Evolutionary conservation across 2,329 filamentous ascomycete genomes (phyloP), one percentile per base, ranked within the genome.

Genomic region (Pyrenophora tritici-repentis): DNA sequence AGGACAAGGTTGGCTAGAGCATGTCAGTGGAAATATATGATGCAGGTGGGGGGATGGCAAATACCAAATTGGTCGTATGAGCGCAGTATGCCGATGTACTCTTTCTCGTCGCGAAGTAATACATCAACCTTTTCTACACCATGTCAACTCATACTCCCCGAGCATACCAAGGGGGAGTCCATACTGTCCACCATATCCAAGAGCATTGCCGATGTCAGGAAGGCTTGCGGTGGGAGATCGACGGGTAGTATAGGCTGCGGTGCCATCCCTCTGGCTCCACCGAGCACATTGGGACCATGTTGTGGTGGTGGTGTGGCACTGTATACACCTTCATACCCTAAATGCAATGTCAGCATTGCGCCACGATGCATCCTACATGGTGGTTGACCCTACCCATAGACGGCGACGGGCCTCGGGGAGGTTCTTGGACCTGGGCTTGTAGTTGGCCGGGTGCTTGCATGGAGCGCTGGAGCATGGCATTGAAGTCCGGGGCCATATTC

Each of bases 61-160:
- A 26, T 86, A 96, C 92, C 93, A 70, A 96, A 97, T 75, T 99
- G 94, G 76, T 99, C 94, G 91, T 94, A 99, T 64, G 90, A 96
- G 68, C 94, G 83, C 62, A 99, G 78, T 39, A 97, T 90, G 24
- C 94, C 94, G 62, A 96, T 89, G 62, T 97, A 81, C 78, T 97
- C 97, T 66, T 93, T 86, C 55, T 95, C 94, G 72, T 99, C 94
- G 63, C 94, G 88, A 47, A 99, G 83, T 39, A 92, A 86, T 49
- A 97, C 83, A 77, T 97, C 86, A 53, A 99, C 86, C 78, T 99
- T 99, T 79, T 99, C 94, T 97, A 73, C 44, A 38, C 31, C 18
- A 42, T 55, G 58, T 66, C 46, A 65, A 46, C 55, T 40, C 43
- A 26, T 50, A 39, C 26, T 46, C 22, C 42, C 16, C 20, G 47